phyloP scores from a whole-genome alignment of 352 stramenopile genomes.

The Hyaloperonospora arabidopsidis region DNA sequence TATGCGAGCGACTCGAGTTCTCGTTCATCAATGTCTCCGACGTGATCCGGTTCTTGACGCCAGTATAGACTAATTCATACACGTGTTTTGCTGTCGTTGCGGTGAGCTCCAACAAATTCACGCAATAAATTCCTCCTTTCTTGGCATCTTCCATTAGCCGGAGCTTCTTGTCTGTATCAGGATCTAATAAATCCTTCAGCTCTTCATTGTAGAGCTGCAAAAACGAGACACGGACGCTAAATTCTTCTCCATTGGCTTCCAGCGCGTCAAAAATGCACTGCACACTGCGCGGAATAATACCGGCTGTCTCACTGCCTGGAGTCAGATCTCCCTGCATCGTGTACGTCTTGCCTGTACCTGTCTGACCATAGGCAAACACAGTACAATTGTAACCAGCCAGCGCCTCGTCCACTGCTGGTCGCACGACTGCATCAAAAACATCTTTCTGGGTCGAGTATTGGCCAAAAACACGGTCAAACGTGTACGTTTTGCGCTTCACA shows the following conservation, averaged over 20 bases:
- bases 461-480: conserved; percentile 85
- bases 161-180: conserved; percentile 68
- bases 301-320: conserved; percentile 52
- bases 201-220: conserved; percentile 97
- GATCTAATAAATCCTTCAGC: conserved; percentile 91
- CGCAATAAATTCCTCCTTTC: conserved; percentile 89
- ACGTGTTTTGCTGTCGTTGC: conserved; percentile 85
- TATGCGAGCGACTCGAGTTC: conserved; percentile 90
- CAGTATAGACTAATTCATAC: conserved; percentile 71
- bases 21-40: conserved; percentile 92
- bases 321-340: conserved; percentile 74
- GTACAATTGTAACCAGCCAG: conserved; percentile 86
- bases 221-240: conserved; percentile 89
- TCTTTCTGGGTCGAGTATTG: conserved; percentile 61
- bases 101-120: conserved; percentile 85
- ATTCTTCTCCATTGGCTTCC: conserved; percentile 54
- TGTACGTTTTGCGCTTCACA: conserved; percentile 74
- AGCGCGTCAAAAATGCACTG: conserved; percentile 85
- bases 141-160: conserved; percentile 34
- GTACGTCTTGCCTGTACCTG: conserved; percentile 83
- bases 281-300: conserved; percentile 90
- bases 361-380: conserved; percentile 88
- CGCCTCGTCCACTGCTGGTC: conserved; percentile 68
- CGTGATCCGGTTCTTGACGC: conserved; percentile 56
- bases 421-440: conserved; percentile 76